phyloP scores from a whole-genome alignment of 2,329 filamentous ascomycete species.

The Epichloe gansuensis region DNA sequence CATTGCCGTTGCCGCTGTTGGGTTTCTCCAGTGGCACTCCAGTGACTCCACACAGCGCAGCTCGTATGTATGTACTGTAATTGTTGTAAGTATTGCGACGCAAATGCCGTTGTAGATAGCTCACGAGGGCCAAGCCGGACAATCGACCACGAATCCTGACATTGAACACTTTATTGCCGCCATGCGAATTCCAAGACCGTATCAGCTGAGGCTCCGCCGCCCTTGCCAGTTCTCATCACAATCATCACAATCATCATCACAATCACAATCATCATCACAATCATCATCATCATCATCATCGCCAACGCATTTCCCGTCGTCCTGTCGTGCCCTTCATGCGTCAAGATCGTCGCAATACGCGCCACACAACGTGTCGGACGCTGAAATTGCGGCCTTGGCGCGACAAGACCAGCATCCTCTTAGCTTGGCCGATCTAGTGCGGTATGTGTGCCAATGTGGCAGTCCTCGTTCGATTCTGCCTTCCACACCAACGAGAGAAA shows the following conservation, averaged over 20 bases:
- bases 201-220: slow-evolving; percentile 1
- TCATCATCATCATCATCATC: neutral
- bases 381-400: slow-evolving; percentile 68
- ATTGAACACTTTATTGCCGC: neutral
- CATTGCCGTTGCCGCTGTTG: neutral
- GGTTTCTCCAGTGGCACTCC: too few species aligned
- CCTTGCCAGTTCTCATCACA: neutral
- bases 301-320: neutral
- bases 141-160: neutral
- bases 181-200: slow-evolving; percentile 4
- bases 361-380: slow-evolving; percentile 41
- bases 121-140: neutral
- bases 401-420: slow-evolving; percentile 66
- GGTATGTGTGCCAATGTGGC: slow-evolving; percentile 36
- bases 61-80: too few species aligned
- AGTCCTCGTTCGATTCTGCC: neutral
- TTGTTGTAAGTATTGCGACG: too few species aligned
- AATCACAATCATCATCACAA: neutral
- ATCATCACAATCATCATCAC: neutral
- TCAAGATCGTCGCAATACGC: neutral
- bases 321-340: neutral
- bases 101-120: too few species aligned
- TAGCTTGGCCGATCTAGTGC: slow-evolving; percentile 78
- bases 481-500: neutral
- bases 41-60: too few species aligned